Base-by-base conservation (phyloP, 1,284 basidiomycete genomes). In the Vanrija pseudolonga region DNA sequence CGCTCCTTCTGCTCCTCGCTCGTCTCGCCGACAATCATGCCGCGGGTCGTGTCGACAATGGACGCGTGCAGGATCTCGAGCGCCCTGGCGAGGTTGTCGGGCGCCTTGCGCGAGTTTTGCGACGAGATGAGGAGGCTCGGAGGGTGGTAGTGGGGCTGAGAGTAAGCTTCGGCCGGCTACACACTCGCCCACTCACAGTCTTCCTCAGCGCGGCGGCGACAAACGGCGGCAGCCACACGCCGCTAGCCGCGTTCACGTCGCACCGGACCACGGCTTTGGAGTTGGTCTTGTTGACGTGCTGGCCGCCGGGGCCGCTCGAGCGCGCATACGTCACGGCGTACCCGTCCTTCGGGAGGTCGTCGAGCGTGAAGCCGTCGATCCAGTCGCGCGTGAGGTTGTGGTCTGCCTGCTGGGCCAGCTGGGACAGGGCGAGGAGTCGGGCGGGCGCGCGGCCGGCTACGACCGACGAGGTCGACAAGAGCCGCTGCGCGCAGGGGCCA, bases 221-320 rank as follows among this genome's bases (percentile, higher is more conserved):
- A 52, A 74, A 77, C 2, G 56, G 56, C 2, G 75, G 75, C 36
- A 76, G 51, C 75, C 75, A 77, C 1, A 42, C 49, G 2, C 61
- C 65, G 19, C 62, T 44, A 2, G 67, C 67, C 19, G 51, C 51
- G 18, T 59, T 46, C 6, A 73, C 38, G 48, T 64, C 53, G 41
- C 64, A 65, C 20, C 71, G 60, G 2, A 77, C 40, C 1, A 69
- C 65, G 6, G 74, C 74, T 57, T 77, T 77, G 6, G 74, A 74
- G 56, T 68, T 72, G 15, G 74, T 73, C 61, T 73, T 77, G 54
- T 77, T 77, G 17, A 77, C 75, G 58, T 77, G 74, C 69, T 77
- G 75, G 7, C 75, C 75, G 18, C 75, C 75, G 0, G 75, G 74
- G 5, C 75, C 75, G 39, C 66, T 69, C 3, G 70, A 73, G 28